Conservation (phyloP, 1,284 basidiomycete species). For the Rhodofomes roseus region DNA sequence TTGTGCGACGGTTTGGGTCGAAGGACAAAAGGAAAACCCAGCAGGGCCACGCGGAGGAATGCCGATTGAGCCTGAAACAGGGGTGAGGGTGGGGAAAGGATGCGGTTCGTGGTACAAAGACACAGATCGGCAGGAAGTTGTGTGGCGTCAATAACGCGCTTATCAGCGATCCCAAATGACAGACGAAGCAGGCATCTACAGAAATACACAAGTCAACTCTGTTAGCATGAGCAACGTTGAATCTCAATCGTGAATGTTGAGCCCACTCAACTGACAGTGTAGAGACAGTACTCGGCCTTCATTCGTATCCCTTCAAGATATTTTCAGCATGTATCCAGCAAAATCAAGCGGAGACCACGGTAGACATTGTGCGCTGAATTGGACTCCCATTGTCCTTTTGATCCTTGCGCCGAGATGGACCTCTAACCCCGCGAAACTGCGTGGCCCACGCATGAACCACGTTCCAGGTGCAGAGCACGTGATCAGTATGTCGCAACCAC, state of each 20-base stretch:
- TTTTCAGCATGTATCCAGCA: not conserved
- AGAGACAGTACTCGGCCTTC: not conserved
- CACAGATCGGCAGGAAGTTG: not conserved
- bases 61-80: too few species aligned
- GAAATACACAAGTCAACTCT: not conserved
- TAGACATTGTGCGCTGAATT: not conserved
- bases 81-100: too few species aligned
- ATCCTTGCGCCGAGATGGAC: not conserved
- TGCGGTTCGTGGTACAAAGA: not conserved
- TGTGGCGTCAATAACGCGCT: too few species aligned
- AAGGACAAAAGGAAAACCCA: not conserved
- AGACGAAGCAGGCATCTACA: not conserved
- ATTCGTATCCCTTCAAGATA: not conserved
- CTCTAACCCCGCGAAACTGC: not conserved
- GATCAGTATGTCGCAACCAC: not conserved
- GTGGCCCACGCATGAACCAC: not conserved
- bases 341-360: not conserved
- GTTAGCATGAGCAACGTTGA: not conserved
- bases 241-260: not conserved
- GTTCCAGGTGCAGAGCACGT: not conserved
- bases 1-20: not conserved
- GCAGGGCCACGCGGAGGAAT: not conserved
- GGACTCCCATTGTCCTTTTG: not conserved
- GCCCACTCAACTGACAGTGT: not conserved
- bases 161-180: too few species aligned